Evolutionary conservation across 192 early-diverging fungal species (phyloP), one percentile per base, ranked within the genome.

Genomic region (Podila verticillata): DNA sequence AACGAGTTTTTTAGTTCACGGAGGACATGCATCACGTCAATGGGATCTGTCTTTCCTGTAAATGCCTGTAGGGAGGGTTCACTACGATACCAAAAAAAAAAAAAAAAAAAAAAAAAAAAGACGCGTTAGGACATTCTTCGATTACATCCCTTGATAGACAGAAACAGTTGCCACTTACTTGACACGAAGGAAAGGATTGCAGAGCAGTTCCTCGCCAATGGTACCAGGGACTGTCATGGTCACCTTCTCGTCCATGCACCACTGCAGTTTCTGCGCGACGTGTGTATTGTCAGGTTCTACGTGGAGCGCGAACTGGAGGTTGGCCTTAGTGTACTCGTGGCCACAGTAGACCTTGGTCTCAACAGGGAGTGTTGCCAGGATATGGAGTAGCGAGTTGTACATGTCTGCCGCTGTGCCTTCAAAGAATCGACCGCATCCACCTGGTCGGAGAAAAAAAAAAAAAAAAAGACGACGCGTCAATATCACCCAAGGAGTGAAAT

Each of bases 171-270:
- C 1, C 4, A 54, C 84, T 65, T 90, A 85, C 68, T 90, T 82
- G 34, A 95, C 92, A 26, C 96, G 87, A 87, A 99, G 88, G 64
- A 99, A 99, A 20, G 96, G 96, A 63, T 99, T 99, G 66, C 89
- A 92, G 31, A 86, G 75, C 58, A 89, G 82, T 64, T 99, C 97
- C 48, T 95, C 93, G n/a, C 87, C 94, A 73, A 99, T 94, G 10
- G 94, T 95, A 22, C 93, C 94, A 7, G 97, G 96, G 34, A 99
- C 90, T 0, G 96, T 97, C 9, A 69, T 44, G 5, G 78, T 84
- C 9, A 83, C 82, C 1, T 12, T 57, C 57, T 85, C 84, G 32
- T 86, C 66, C 24, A 82, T 81, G 60, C 84, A 84, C 89, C 91
- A 92, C 47, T 82, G 77, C n/a, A 90, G 83, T 81, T 95, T 95